Evolutionary conservation across 495 filamentous ascomycete species (phyloP), one percentile per base, ranked within the genome.

Genomic region (Xylaria nigripes): DNA sequence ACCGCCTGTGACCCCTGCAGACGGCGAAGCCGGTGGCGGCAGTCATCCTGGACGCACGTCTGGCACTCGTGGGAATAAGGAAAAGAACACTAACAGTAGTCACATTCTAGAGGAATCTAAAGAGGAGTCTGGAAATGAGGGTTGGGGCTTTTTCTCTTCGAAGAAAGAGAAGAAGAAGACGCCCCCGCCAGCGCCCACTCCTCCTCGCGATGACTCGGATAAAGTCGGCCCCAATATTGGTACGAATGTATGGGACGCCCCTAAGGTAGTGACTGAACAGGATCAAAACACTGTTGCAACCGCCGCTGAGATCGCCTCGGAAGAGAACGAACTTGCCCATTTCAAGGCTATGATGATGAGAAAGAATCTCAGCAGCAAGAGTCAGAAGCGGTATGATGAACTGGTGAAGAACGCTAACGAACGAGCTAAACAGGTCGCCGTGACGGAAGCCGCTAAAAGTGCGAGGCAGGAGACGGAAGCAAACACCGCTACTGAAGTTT

Each of bases 21-120:
- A 57, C 12, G 47, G 60, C 45, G 64, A 63, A 40, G 53, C 60
- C 24, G 36, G 21, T 16, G 53, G 41, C 6, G 48, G 47, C 16
- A 68, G 64, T 50, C 67, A 68, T 48, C 71, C 72, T 53, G 72
- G 68, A 59, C 60, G 45, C 46, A 66, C 59, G 27, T 68, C 68
- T 58, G 59, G 59, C 32, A 62, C 58, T 13, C 57, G 54, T 32
- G 72, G 70, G 43, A 61, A 50, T 18, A 67, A 72, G 49, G 61
- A 41, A 36, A n/a, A n/a, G n/a, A 57, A 58, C 30, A 42, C 56
- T 19, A 61, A 63, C 43, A 56, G 61, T n/a, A 57, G 54, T 19
- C 60, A 72, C 44, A 74, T 73, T 57, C 71, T 70, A 7, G 75
- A 77, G 51, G 72, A 77, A 50, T 73, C 71, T 16, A 70, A 67